phyloP scores from a whole-genome alignment of 345 rosid genomes.

The Aquilaria sinensis region DNA sequence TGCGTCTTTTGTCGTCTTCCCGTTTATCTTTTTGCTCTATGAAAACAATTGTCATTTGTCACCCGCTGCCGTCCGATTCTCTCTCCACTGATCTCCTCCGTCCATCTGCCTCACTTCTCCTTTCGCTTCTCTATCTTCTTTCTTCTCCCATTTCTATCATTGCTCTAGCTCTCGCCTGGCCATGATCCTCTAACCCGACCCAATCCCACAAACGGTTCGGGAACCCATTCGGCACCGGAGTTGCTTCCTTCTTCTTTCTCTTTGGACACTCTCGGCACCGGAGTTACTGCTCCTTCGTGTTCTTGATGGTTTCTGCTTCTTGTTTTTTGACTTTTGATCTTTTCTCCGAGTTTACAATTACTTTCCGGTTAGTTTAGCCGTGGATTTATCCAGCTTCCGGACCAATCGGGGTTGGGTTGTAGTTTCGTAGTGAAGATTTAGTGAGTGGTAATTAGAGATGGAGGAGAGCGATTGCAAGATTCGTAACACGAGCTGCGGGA shows the following conservation, averaged over 20 bases:
- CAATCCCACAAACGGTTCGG: neutral
- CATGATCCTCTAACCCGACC: slow-evolving; percentile 6
- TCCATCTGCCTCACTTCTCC: slow-evolving; percentile 4
- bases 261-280: too few species aligned
- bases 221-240: slow-evolving; percentile 4
- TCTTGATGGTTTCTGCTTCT: neutral
- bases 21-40: neutral
- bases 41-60: slow-evolving; percentile 15
- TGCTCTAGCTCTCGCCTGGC: neutral
- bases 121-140: slow-evolving; percentile 1
- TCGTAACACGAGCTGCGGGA: slow-evolving; percentile 17
- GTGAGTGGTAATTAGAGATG: slow-evolving; percentile 15
- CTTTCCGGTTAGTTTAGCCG: too few species aligned
- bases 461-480: slow-evolving; percentile 31
- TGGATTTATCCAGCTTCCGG: too few species aligned
- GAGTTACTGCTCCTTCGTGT: neutral
- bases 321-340: neutral
- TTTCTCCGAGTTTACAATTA: too few species aligned
- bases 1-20: neutral
- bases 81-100: slow-evolving; percentile 21
- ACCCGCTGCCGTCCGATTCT: slow-evolving; percentile 3
- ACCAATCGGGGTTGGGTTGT: too few species aligned
- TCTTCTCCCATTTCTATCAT: neutral
- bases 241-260: neutral
- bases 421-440: too few species aligned